Base-by-base conservation (phyloP, 257 asterid species). In the Paulownia fortunei region DNA sequence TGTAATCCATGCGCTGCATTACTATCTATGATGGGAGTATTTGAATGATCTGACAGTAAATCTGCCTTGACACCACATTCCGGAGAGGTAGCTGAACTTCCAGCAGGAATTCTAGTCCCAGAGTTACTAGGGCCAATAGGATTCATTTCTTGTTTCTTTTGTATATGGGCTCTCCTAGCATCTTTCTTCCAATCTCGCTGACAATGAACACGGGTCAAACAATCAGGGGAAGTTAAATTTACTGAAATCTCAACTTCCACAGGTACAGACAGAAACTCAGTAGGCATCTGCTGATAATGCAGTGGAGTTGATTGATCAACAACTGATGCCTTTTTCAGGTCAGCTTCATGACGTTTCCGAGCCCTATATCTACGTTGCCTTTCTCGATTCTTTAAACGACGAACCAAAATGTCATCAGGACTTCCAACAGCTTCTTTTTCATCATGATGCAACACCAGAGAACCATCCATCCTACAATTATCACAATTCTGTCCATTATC, bases 291-390 rank as follows among this genome's bases (percentile, higher is more conserved):
- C 76, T 52, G 85, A 64, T 79, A 76, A 67, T 76, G 83, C 49
- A 80, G 49, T 8, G 86, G 70, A 26, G 85, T 63, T 71, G 89
- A 79, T 69, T 76, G 89, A 77, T 77, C 71, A 66, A 74, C 79
- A 65, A 19, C 26, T n/a, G 82, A 66, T 19, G 84, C 88, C 81
- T 82, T 87, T 51, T 61, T 84, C 62, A 78, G 76, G 79, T 88
- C 91, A 41, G 91, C 88, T 84, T 88, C 88, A 49, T 87, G 91
- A 37, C 97, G 94, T 83, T 94, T 94, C 51, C 97, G 86, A 78
- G 95, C 98, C 82, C 98, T 91, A 69, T 94, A 94, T 73, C 97
- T 86, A 58, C 97, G 97, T 64, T 94, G 97, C 77, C 98, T 85
- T 73, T 94, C 98, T 58, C 97, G 88, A 72, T 91, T 94, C 84